Evolutionary conservation across 805 yeast genomes (phyloP).

Genomic region (Monosporozyma siamensis): DNA sequence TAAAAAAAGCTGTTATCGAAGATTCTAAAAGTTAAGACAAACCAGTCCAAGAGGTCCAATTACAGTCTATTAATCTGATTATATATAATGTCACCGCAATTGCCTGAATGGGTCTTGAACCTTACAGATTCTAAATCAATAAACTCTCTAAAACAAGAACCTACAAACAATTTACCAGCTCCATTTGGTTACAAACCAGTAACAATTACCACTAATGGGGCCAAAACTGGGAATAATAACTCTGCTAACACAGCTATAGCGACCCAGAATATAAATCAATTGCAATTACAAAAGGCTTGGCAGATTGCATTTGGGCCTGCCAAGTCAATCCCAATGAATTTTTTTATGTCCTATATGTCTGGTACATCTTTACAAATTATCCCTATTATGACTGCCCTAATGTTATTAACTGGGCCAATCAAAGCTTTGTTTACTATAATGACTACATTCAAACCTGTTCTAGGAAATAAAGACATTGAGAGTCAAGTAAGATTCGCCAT

Average conservation of each 20-base stretch:
- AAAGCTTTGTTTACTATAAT: slow-evolving; percentile 56
- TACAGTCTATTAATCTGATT: too few relatives aligned
- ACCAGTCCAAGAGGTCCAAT: too few relatives aligned
- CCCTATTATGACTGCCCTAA: slow-evolving; percentile 81
- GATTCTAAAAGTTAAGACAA: too few relatives aligned
- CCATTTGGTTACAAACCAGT: slow-evolving; percentile 22
- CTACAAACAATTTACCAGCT: slow-evolving; percentile 13
- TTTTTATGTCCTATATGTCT: slow-evolving; percentile 85
- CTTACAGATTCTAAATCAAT: slow-evolving; percentile 7
- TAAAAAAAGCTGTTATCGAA: too few relatives aligned
- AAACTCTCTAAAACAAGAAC: not conserved
- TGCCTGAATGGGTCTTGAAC: slow-evolving; percentile 14
- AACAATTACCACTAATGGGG: not conserved
- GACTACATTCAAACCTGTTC: slow-evolving; percentile 42
- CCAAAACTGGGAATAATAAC: not conserved
- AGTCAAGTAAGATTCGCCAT: slow-evolving; percentile 32
- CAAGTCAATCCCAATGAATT: slow-evolving; percentile 81
- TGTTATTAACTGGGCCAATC: slow-evolving; percentile 70
- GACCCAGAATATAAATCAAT: slow-evolving; percentile 4
- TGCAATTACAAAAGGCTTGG: slow-evolving; percentile 62
- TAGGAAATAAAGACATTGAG: slow-evolving; percentile 28
- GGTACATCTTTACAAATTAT: slow-evolving; percentile 85
- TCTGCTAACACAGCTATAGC: not conserved
- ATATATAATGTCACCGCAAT: slow-evolving; percentile 1
- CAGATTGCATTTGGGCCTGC: slow-evolving; percentile 76